These are phyloP conservation scores for Citrullus amarus DNA, from an alignment of 306 rosid species.

Conservation along the genomic window DNA sequence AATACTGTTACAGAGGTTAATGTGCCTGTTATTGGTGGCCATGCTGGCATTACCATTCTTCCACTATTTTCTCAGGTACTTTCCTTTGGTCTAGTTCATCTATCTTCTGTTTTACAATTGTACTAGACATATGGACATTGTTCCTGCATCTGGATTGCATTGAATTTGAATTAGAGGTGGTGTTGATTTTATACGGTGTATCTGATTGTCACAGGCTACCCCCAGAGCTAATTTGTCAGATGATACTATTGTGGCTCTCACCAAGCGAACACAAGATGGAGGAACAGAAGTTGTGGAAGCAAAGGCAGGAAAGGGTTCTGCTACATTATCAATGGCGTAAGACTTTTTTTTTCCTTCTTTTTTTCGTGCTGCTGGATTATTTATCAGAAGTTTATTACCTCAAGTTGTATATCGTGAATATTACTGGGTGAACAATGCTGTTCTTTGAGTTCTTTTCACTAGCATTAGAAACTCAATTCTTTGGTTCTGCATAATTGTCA, in stretches of 20 bases:
- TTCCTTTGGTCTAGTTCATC: not conserved
- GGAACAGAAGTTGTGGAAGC: slow-evolving; percentile 99
- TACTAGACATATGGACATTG: not conserved
- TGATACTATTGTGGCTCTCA: slow-evolving; percentile 57
- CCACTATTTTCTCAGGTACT: slow-evolving; percentile 91
- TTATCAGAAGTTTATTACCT: not conserved
- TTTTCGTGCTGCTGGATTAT: not conserved
- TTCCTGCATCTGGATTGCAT: not conserved
- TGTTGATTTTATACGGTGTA: not conserved
- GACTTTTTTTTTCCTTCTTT: slow-evolving; percentile 13
- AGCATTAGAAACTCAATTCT: not conserved
- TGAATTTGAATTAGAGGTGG: slow-evolving; percentile 4
- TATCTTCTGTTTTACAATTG: not conserved
- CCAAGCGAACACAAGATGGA: slow-evolving; percentile 95
- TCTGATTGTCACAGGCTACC: slow-evolving; percentile 45
- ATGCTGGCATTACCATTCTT: slow-evolving; percentile 91
- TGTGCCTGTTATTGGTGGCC: slow-evolving; percentile 98
- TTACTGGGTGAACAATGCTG: not conserved
- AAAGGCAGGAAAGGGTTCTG: slow-evolving; percentile 99
- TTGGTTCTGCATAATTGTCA: not conserved
- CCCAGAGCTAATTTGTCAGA: slow-evolving; percentile 66
- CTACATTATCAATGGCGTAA: slow-evolving; percentile 99
- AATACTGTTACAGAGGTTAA: slow-evolving; percentile 61
- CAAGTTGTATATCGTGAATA: not conserved
- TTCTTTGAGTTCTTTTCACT: not conserved